Evolutionary conservation across 2,329 filamentous ascomycete genomes (phyloP), one percentile per base, ranked within the genome.

Genomic region (Apiospora kogelbergensis): DNA sequence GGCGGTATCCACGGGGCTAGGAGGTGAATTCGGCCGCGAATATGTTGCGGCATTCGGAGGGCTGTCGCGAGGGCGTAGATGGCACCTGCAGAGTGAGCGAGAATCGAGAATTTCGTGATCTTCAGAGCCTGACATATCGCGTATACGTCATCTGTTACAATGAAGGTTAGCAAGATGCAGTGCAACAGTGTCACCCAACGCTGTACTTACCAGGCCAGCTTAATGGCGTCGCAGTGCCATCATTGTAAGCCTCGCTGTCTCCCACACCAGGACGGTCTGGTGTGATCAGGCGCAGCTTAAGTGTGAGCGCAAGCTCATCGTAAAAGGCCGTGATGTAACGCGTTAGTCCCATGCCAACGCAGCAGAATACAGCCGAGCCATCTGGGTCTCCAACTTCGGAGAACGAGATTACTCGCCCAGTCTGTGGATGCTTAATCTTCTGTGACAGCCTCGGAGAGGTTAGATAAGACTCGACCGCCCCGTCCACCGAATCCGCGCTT

Each of bases 1-100:
- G 96, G 96, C 1, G 96, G 96, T 63, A 99, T 98, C 96, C 94
- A 98, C 0, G 96, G 96, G 0, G 96, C 95, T 10, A 99, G 86
- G 2, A 99, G 88, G 80, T 99, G 96, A 68, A 99, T 96, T 67
- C 94, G 91, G 24, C 96, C 96, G 6, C 95, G 91, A 71, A 99
- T 97, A 76, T 98, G 93, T 75, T 98, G 95, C 4, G 96, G 96
- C 88, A 99, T 97, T 60, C 96, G 93, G 60, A 99, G 85, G 0
- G 96, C 96, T 0, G 96, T 98, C 0, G 96, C 96, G 22, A 99
- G 87, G 1, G 96, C 96, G 77, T 99, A 99, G 67, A 99, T 97
- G n/a, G 96, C 95, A 20, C 96, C 96, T 0, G 96, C 96, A 0
- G 95, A 98, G 80, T 99, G 96, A 1, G 96, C 96, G 1, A 99